Evolutionary conservation across 2,329 filamentous ascomycete genomes (phyloP).

Genomic region (Alternaria consortialis): DNA sequence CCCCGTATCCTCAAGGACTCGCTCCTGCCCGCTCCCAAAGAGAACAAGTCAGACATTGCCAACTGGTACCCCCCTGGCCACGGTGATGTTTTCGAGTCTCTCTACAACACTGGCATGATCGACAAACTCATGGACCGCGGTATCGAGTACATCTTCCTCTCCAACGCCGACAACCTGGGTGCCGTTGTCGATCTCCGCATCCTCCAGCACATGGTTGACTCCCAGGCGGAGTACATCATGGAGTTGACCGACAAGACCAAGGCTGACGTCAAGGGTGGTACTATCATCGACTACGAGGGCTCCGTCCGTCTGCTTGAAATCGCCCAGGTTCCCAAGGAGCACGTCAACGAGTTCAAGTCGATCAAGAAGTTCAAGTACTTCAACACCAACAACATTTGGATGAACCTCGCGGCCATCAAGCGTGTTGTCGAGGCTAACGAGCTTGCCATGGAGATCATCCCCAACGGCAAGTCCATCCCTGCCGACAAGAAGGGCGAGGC

Average conservation of each 20-base stretch:
- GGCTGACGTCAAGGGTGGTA: slow-evolving; percentile 99
- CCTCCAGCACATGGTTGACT: slow-evolving; percentile 99
- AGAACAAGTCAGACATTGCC: slow-evolving; percentile 82
- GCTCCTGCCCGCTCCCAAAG: slow-evolving; percentile 92
- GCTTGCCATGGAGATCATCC: slow-evolving; percentile 99
- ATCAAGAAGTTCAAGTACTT: slow-evolving; percentile 99
- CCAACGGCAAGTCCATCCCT: slow-evolving; percentile 98
- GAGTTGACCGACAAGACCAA: slow-evolving; percentile 99
- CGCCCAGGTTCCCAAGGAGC: slow-evolving; percentile 98
- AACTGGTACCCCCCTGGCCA: slow-evolving; percentile 99
- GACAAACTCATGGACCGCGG: slow-evolving; percentile 95
- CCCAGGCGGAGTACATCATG: slow-evolving; percentile 98
- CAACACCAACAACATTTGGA: slow-evolving; percentile 99
- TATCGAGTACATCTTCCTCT: slow-evolving; percentile 97
- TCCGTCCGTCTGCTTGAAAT: slow-evolving; percentile 97
- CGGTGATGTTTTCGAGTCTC: slow-evolving; percentile 99
- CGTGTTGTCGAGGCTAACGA: slow-evolving; percentile 98
- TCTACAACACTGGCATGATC: slow-evolving; percentile 98
- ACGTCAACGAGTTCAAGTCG: slow-evolving; percentile 99
- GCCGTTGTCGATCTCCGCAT: slow-evolving; percentile 98
- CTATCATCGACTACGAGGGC: slow-evolving; percentile 99
- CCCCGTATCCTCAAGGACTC: slow-evolving; percentile 99
- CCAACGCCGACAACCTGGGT: slow-evolving; percentile 98
- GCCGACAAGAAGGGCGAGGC: slow-evolving; percentile 99
- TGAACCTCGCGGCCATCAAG: slow-evolving; percentile 97